A percentile compares a stretch with the other conserved stretches of the same genome.
Evolutionary conservation across 2,329 filamentous ascomycete species (phyloP).

Genomic region (Arthroderma uncinatum): DNA sequence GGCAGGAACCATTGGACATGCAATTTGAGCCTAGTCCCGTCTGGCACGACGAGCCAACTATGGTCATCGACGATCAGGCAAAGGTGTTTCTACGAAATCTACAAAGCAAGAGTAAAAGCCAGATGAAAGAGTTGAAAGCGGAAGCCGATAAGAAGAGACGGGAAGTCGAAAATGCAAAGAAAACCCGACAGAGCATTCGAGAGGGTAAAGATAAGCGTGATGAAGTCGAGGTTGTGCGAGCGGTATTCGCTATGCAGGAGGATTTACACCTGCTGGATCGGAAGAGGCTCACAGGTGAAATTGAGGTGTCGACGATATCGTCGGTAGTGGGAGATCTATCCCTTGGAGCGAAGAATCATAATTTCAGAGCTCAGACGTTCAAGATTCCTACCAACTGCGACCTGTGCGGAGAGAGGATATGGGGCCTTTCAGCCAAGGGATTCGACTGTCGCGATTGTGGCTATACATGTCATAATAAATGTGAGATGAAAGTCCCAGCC

Average conservation of each 20-base stretch:
- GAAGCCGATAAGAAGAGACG: conserved; percentile 77
- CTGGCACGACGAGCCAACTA: conserved; percentile 85
- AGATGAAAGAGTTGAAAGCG: conserved; percentile 65
- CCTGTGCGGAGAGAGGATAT: conserved; percentile 89
- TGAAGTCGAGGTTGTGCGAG: conserved; percentile 70
- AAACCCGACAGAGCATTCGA: conserved; percentile 61
- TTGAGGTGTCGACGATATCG: conserved; percentile 90
- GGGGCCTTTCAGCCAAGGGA: conserved; percentile 91
- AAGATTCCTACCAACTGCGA: conserved; percentile 99
- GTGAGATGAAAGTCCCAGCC: conserved; percentile 95
- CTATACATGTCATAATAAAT: conserved; percentile 97
- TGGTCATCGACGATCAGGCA: conserved; percentile 75
- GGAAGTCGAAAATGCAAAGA: conserved; percentile 70
- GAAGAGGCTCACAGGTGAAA: conserved; percentile 74
- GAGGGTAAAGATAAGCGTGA: conserved; percentile 81
- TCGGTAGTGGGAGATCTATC: conserved; percentile 83
- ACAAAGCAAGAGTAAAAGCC: conserved; percentile 76
- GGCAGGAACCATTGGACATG: conserved; percentile 76
- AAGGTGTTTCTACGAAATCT: conserved; percentile 89
- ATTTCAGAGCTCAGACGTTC: conserved; percentile 98
- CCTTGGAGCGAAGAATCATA: conserved; percentile 84
- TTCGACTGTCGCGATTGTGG: conserved; percentile 94
- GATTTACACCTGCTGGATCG: conserved; percentile 73
- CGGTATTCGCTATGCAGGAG: conserved; percentile 77
- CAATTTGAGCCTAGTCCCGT: conserved; percentile 88